phyloP scores from a whole-genome alignment of 257 asterid species.

The Prunella vulgaris region DNA sequence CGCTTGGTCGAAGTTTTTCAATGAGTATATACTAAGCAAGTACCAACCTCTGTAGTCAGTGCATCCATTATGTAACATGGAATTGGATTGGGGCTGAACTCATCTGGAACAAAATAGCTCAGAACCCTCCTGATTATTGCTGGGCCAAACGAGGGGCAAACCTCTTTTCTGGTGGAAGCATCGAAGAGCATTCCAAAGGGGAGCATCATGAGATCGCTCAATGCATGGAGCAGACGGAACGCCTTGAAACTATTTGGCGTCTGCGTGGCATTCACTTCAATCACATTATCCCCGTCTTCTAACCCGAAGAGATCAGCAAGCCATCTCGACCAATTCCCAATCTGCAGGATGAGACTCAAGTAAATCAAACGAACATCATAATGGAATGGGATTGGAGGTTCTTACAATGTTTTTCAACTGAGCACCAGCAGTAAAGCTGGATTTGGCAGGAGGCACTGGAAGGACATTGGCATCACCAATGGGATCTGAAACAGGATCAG shows the following conservation, averaged over 20 bases:
- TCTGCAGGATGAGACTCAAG: conserved; percentile 36
- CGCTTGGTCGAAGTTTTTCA: too few relatives aligned
- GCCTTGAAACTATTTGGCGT: conserved; percentile 48
- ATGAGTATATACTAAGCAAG: too few relatives aligned
- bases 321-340: conserved; percentile 92
- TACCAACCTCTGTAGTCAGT: conserved; percentile 63
- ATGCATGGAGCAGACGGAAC: conserved; percentile 66
- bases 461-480: conserved; percentile 72
- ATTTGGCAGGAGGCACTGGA: conserved; percentile 76
- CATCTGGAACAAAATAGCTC: conserved; percentile 70
- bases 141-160: conserved; percentile 76
- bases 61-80: conserved; percentile 57
- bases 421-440: conserved; percentile 86
- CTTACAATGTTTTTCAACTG: conserved; percentile 90
- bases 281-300: conserved; percentile 46
- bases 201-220: conserved; percentile 93
- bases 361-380: background rate
- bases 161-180: conserved; percentile 72
- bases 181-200: conserved; percentile 81
- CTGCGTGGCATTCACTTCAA: conserved; percentile 23
- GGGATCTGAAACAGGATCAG: conserved; percentile 96
- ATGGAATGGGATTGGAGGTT: too few relatives aligned
- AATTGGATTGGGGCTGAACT: conserved; percentile 82
- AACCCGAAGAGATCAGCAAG: conserved; percentile 70
- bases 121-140: conserved; percentile 61